Evolutionary conservation across 2,329 filamentous ascomycete species (phyloP), one percentile per base, ranked within the genome.

Genomic region (Didymella sp.): DNA sequence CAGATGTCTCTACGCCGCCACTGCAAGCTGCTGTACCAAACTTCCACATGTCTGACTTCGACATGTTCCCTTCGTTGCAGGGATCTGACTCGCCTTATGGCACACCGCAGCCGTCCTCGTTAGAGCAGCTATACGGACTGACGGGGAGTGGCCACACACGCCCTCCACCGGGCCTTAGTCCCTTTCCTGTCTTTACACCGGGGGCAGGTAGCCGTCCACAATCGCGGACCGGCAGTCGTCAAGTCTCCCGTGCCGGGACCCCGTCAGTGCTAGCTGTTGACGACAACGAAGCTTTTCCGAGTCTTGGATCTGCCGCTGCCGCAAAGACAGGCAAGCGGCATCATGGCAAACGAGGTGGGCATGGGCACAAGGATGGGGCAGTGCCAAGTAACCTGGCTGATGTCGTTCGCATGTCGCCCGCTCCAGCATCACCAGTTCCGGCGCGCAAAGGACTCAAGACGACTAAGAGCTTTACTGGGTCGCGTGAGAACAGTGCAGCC

Each of bases 221-320:
- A 60, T 98, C 95, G 24, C 87, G 94, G 50, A 92, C 92, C 15
- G 87, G 87, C 59, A 98, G 94, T 73, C 88, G 93, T 31, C 90
- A 92, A 69, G 89, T 90, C 55, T 83, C 87, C 45, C 83, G 85
- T 41, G 83, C 86, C 28, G 73, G 82, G 13, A 86, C 86, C 25
- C 86, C 87, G 28, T 82, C 86, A 22, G 89, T 90, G 13, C 89
- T 90, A 27, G 87, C 91, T 19, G 88, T 96, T 22, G 93, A 98
- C 72, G 95, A 99, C 70, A 94, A 91, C 19, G 95, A 99, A 70
- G 95, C 94, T 0, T 99, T 99, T 69, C 95, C 95, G 7, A 91
- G 90, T 8, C 84, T 99, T 2, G 91, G 92, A 6, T 91, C 92
- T 31, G 89, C 86, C 25, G 82, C 86, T 47, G 85, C 85, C 19